A percentile compares a stretch with the other conserved stretches of the same genome.
Evolutionary conservation across 2,329 filamentous ascomycete genomes (phyloP).

Genomic region (Cladophialophora immunda): DNA sequence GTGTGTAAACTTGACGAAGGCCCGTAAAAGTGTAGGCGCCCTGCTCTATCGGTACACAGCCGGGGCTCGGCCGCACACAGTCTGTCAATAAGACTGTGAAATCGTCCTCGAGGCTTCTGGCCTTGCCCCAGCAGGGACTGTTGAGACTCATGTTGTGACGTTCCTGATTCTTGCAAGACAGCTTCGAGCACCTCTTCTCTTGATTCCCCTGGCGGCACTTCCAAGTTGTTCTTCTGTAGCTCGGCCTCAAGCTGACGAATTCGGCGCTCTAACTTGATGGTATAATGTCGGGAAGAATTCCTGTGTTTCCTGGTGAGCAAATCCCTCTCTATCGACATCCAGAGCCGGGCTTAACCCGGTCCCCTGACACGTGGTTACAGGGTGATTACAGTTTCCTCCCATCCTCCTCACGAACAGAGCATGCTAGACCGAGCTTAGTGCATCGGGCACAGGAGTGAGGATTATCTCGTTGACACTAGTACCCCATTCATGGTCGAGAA

Average conservation of each 20-base stretch:
- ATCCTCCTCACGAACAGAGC: background rate
- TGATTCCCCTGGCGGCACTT: background rate
- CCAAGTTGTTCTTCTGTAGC: background rate
- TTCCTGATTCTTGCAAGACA: background rate
- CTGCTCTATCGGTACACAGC: background rate
- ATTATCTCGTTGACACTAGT: constrained; percentile 1
- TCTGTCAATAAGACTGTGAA: background rate
- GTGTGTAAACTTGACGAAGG: background rate
- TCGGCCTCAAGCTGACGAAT: constrained; percentile 3
- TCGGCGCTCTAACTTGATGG: background rate
- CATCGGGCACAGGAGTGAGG: background rate
- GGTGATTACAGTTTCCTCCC: background rate
- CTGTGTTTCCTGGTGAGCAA: background rate
- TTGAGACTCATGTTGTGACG: background rate
- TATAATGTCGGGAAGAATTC: background rate
- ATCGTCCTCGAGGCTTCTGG: background rate
- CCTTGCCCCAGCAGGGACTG: no score
- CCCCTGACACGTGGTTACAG: no score
- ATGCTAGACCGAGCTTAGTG: background rate
- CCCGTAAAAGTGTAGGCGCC: background rate
- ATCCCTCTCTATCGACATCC: no score
- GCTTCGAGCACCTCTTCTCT: background rate
- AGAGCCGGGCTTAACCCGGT: no score
- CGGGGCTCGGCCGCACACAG: background rate
- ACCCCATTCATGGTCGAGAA: background rate